Base-by-base conservation (phyloP, 768 basidiomycete genomes). In the Tephrocybe sp. region DNA sequence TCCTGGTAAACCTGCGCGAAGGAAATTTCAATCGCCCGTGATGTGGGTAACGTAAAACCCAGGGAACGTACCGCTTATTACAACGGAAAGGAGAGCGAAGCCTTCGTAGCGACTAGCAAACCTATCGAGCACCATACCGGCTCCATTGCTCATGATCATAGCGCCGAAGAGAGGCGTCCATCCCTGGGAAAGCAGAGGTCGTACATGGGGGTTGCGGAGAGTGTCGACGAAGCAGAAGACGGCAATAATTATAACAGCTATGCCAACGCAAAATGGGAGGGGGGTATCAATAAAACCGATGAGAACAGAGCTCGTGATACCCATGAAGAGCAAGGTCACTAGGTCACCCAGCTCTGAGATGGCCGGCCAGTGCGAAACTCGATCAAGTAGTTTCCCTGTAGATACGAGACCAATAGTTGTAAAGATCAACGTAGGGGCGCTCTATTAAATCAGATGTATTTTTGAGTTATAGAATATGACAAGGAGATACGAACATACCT, bases 261-360 rank as follows among this genome's bases (percentile, higher is more conserved):
- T 55, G 36, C 78, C 71, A 42, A 80, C 57, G 24, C 88, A 61
- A 51, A 84, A 71, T 9, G 90, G 88, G 13, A 87, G 57, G 9
- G 81, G 75, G 0, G 88, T 87, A 61, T 82, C 71, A 33, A 90
- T 70, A 54, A 80, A 75, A 39, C 72, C 69, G 38, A 93, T 80
- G 50, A 95, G 77, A 15, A 81, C 52, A 2, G 86, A 78, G 5
- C 89, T 85, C 16, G 86, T 73, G 15, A 71, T 49, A n/a, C 87
- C 90, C 22, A 98, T 71, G 47, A 97, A 82, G 50, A 83, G 76
- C 41, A 99, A 81, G 0, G 95, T 95, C 42, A 98, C 76, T 27
- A 99, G 76, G 61, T 98, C 97, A 4, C 97, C 95, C 2, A 98
- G 76, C 34, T 88, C 79, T 40, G 76, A 75, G 80, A 99, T 94